Evolutionary conservation across 129 eudicot species (phyloP).

Genomic region (Pulicaria dysenterica): DNA sequence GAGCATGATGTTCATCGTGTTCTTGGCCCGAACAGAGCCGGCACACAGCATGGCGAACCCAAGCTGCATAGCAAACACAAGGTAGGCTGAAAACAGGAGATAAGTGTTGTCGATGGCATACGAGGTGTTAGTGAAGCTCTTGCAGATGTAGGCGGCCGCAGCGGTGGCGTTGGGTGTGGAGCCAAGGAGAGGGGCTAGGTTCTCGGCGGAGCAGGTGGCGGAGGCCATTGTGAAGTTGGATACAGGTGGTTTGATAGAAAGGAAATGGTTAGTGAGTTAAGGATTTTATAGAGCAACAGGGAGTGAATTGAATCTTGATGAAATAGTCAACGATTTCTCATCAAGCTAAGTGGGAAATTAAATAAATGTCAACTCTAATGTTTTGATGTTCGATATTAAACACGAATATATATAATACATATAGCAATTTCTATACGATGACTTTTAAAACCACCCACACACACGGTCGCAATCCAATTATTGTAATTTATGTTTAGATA

Average conservation of each 20-base stretch:
- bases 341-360: background rate
- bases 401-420: background rate
- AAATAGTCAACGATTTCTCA: slow-evolving; percentile 5
- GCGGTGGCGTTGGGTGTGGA: slow-evolving; percentile 23
- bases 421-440: no score
- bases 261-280: background rate
- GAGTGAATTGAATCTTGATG: background rate
- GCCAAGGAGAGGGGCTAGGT: slow-evolving; percentile 27
- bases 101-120: no score
- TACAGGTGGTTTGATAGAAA: background rate
- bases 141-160: slow-evolving; percentile 39
- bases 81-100: no score
- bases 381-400: background rate
- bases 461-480: no score
- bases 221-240: slow-evolving; percentile 12
- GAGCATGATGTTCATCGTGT: no score
- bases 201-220: slow-evolving; percentile 25
- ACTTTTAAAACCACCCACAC: no score
- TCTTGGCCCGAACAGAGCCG: no score
- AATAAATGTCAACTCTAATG: background rate
- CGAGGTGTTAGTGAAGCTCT: slow-evolving; percentile 21
- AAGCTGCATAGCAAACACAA: no score
- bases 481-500: no score
- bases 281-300: background rate
- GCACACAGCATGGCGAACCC: no score